These are phyloP conservation scores for Acrodontium crateriforme DNA, from an alignment of 2,329 filamentous ascomycete species.

Conservation along the genomic window DNA sequence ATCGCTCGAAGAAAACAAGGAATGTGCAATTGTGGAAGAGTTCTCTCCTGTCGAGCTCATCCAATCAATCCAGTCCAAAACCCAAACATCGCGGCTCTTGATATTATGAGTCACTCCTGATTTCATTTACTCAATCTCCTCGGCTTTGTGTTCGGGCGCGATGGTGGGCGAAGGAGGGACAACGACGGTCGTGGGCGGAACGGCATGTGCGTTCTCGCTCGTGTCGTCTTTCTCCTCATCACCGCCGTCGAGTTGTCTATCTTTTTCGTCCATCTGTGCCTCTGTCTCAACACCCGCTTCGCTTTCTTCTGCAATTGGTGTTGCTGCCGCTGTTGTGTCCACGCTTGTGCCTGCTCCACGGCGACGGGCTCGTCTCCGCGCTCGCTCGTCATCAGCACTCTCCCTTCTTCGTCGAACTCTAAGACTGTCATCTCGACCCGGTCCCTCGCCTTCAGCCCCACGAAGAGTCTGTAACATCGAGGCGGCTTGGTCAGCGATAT, in stretches of 20 bases:
- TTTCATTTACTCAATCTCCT: not conserved
- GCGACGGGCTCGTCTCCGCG: conserved; percentile 47
- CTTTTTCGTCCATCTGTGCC: conserved; percentile 3
- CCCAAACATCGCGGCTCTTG: not conserved
- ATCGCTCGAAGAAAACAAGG: not conserved
- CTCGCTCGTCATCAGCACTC: conserved; percentile 66
- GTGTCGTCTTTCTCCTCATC: conserved; percentile 2
- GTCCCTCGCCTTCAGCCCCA: conserved; percentile 41
- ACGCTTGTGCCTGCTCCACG: conserved; percentile 18
- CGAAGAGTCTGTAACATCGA: conserved; percentile 73
- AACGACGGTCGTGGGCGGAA: conserved; percentile 12
- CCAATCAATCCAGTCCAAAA: too few species aligned
- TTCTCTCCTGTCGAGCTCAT: too few species aligned
- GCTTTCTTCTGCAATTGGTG: conserved; percentile 22
- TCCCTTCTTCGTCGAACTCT: conserved; percentile 53
- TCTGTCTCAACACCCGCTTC: conserved; percentile 5
- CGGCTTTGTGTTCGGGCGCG: conserved; percentile 3
- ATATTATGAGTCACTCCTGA: not conserved
- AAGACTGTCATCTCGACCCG: conserved; percentile 21
- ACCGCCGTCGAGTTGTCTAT: conserved; percentile 1
- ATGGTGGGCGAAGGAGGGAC: conserved; percentile 21
- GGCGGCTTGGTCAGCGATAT: conserved; percentile 75
- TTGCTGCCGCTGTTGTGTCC: conserved; percentile 20
- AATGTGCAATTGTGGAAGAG: too few species aligned
- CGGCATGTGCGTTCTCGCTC: not conserved